phyloP scores from a whole-genome alignment of 140 eudicot genomes.

The Senecio squalidus region DNA sequence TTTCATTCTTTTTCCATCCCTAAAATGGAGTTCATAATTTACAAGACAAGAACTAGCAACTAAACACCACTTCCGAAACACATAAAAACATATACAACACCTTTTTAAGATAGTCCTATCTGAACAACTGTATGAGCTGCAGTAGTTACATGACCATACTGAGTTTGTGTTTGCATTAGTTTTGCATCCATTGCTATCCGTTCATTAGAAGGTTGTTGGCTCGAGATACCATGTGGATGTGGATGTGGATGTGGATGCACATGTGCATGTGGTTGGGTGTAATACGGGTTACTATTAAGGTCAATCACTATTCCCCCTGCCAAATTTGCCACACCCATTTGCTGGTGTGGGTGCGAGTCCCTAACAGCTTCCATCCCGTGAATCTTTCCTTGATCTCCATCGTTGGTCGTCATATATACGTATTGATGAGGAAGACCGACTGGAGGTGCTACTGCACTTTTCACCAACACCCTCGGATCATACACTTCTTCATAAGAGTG shows the following conservation, averaged over 20 bases:
- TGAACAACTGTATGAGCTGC: conserved; percentile 64
- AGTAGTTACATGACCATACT: conserved; percentile 64
- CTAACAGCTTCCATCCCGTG: conserved; percentile 25
- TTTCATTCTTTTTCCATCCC: conserved; percentile 18
- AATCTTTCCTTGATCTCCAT: conserved; percentile 39
- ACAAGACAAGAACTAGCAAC: conserved; percentile 25
- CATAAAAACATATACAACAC: conserved; percentile 16
- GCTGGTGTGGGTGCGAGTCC: conserved; percentile 25
- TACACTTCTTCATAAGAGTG: conserved; percentile 46
- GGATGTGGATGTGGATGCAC: too few species aligned
- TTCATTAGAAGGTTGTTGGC: conserved; percentile 34
- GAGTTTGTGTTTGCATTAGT: conserved; percentile 56
- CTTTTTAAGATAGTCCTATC: conserved; percentile 40
- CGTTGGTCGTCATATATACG: conserved; percentile 34
- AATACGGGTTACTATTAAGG: conserved; percentile 49
- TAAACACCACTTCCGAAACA: conserved; percentile 7
- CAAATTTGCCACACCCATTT: conserved; percentile 19
- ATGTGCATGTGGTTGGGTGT: conserved; percentile 45
- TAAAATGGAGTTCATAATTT: conserved; percentile 25
- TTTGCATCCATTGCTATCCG: conserved; percentile 52
- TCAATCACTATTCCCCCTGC: conserved; percentile 39
- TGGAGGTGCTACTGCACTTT: conserved; percentile 43
- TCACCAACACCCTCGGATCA: conserved; percentile 34
- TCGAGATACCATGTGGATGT: conserved; percentile 30
- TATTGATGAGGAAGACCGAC: conserved; percentile 53